phyloP scores from a whole-genome alignment of 768 basidiomycete species.

The Inosperma sp. region DNA sequence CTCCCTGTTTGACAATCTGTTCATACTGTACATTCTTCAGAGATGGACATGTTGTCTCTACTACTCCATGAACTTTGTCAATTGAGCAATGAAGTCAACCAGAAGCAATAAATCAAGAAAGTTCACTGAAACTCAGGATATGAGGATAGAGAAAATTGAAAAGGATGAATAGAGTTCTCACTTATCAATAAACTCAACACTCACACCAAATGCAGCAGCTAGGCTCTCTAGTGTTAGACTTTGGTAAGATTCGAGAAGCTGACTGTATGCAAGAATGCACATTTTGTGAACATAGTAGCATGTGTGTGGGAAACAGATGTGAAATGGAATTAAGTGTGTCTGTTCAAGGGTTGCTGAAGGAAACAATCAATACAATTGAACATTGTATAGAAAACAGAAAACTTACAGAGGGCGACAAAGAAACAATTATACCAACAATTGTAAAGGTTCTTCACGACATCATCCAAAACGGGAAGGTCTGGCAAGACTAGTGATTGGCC shows the following conservation, averaged over 20 bases:
- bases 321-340: slow-evolving; percentile 79
- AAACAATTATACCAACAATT: slow-evolving; percentile 94
- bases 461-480: slow-evolving; percentile 75
- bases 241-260: slow-evolving; percentile 82
- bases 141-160: neutral
- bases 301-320: slow-evolving; percentile 78
- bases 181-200: no score
- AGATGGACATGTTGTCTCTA: slow-evolving; percentile 76
- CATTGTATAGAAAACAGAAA: no score
- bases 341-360: no score
- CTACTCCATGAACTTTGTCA: slow-evolving; percentile 91
- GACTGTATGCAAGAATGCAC: no score
- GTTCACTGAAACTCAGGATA: slow-evolving; percentile 50
- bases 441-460: slow-evolving; percentile 81
- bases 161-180: slow-evolving; percentile 37
- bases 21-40: slow-evolving; percentile 84
- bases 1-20: slow-evolving; percentile 86
- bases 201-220: no score
- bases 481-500: slow-evolving; percentile 88
- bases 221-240: slow-evolving; percentile 86
- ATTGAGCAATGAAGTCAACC: slow-evolving; percentile 83
- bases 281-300: slow-evolving; percentile 92
- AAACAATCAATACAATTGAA: no score
- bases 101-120: no score
- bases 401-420: no score